Base-by-base conservation (phyloP, 352 stramenopile species). In the Pythium rishiriense region DNA sequence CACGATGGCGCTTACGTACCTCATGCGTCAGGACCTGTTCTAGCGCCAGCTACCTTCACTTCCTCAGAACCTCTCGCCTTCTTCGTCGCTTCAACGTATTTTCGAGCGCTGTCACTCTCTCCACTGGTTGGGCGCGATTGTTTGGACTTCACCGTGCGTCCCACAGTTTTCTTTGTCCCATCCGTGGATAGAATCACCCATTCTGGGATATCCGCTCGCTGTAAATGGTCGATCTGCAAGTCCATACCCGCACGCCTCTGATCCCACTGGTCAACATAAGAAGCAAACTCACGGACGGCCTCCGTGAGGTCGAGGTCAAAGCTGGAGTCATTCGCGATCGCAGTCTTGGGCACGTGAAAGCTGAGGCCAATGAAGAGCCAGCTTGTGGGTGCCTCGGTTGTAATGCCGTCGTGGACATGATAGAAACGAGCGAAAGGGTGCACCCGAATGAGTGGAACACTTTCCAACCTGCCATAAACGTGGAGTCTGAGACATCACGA, bases 371-470 rank as follows among this genome's bases (percentile, higher is more conserved):
- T 82, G 61, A 93, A 95, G 43, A 90, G 71, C 81, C 87, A 93
- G 29, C 81, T 89, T 1, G 72, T 82, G 47, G 81, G 63, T 22
- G 73, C 62, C 14, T 76, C 65, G 14, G 65, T 68, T 31, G 25
- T 48, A 1, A 53, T 21, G 39, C 22, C 62, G 41, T 58, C 54
- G n/a, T 67, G 54, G 17, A 90, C 85, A 58, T 93, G 74, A 53
- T 88, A 94, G 66, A 93, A 94, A n/a, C 84, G 83, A 42, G 85
- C 85, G 39, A 96, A 92, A 21, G 87, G 87, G 31, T 90, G 72
- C 42, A 88, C 80, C 4, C 78, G 77, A 25, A 94, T 52, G 11
- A 84, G 69, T 0, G 78, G 77, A 5, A 92, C 62, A 14, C 67
- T 57, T 64, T 96, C 87, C 55, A 96, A 52, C 35, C 81, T 91